Base-by-base conservation (phyloP, 75 land plant genomes). In the Pinus taeda region DNA sequence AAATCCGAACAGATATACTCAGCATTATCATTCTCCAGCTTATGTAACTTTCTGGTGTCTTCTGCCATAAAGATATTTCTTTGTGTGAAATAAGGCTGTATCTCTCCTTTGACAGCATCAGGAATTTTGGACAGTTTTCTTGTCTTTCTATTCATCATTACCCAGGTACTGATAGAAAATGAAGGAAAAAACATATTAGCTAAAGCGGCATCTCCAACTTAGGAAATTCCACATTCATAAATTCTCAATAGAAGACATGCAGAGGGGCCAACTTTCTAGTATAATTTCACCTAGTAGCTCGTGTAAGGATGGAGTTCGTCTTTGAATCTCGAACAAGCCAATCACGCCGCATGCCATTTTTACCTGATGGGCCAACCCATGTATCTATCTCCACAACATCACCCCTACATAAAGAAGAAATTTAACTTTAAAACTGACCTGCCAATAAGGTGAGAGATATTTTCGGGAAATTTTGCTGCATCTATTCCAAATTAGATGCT, bases 261-360 rank as follows among this genome's bases (percentile, higher is more conserved):
- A 49, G 12, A 49, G 55, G 11, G 55, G 55, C 1, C 11, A 49
- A 49, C 11, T 49, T 2, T 20, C 15, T 39, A 20, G 22, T 37
- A 17, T 21, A 57, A 57, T 14, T 57, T 73, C 29, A 90, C 98
- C 98, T 87, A 2, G 96, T 88, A 21, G 98, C 98, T 73, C 95
- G 79, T 18, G 90, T 83, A n/a, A 92, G 60, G 56, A 81, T 82
- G 73, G 85, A 81, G 22, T 93, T 90, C 8, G 94, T 90, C 17
- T 73, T 79, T 36, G 65, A 65, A 72, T 96, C 90, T 12, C 87
- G 81, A 37, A 96, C 63, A 36, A 91, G 83, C 98, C 98, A 96
- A 79, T 96, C 97, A 56, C 98, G 86, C 2, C 94, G 89, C 95
- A 94, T 94, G 15, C 95, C 98, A 81, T 91, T 92, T 77, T 93